Evolutionary conservation across 257 asterid genomes (phyloP).

Genomic region (Solanum rostratum): DNA sequence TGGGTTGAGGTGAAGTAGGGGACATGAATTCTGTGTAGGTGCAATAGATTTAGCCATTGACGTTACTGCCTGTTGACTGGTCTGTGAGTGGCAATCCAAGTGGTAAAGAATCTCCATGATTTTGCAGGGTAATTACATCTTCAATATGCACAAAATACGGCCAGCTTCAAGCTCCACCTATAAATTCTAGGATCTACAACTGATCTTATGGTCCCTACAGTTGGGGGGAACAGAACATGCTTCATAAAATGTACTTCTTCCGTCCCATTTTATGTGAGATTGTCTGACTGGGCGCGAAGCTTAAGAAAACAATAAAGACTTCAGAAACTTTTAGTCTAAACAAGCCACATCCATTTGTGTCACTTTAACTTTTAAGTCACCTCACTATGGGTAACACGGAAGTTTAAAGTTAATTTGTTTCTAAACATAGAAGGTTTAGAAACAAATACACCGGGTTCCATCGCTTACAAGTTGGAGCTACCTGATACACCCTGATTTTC

Average conservation of each 20-base stretch:
- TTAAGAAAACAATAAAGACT: background rate
- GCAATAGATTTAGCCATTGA: background rate
- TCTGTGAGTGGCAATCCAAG: background rate
- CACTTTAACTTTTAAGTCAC: background rate
- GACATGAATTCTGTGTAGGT: background rate
- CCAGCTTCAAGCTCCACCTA: background rate
- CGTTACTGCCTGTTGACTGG: background rate
- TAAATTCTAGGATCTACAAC: background rate
- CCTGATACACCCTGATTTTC: background rate
- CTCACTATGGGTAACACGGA: background rate
- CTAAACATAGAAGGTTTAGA: background rate
- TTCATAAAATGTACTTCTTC: background rate
- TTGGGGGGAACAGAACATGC: background rate
- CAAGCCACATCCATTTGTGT: background rate
- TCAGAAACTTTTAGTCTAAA: background rate
- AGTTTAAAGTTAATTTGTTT: background rate
- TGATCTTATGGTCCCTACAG: background rate
- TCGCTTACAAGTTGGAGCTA: background rate
- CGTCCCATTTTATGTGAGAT: background rate
- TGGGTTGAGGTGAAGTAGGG: slow-evolving; percentile 10
- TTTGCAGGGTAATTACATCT: background rate
- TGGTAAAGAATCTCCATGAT: background rate
- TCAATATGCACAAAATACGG: background rate
- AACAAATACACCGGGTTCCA: too few relatives aligned
- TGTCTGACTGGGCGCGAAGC: background rate